Base-by-base conservation (phyloP, 805 yeast genomes). In the Ogataea paradorogensis region DNA sequence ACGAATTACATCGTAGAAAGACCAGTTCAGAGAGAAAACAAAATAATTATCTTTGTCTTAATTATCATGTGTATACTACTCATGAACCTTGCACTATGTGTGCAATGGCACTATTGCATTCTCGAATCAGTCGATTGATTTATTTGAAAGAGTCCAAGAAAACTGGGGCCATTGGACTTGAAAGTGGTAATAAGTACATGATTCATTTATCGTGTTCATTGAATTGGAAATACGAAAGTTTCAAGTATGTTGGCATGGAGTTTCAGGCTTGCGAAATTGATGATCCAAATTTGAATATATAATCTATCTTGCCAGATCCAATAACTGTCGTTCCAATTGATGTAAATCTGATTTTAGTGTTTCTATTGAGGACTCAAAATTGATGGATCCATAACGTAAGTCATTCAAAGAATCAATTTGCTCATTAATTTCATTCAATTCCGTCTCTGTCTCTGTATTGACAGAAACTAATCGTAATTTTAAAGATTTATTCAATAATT, bases 21-120 rank as follows among this genome's bases (percentile, higher is more conserved):
- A 15, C 30, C 6, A 10, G 20, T 20, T 27, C 26, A 5, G 32
- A 40, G 9, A 16, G 37, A 3, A 30, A 41, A 10, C 16, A 43
- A 15, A 40, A 61, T 44, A 49, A 53, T 22, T 93, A 93, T 55
- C 69, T 93, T 2, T 90, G 98, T 56, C 74, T 82, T 25, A 76
- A 81, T 38, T 72, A 79, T 48, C 80, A 85, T 45, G 88, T 93
- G 0, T 88, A 84, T 56, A 84, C 95, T 1, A 84, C 96, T 0
- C 95, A 89, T 58, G 99, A 93, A 60, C 99, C 99, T 0, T 93
- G 99, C 55, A 76, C 87, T 0, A 93, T 91, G 97, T 93, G 99
- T 56, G 66, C 86, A 6, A 93, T 93, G 99, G 98, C 98, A 0
- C 67, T 93, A 28, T 81, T 90, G 9, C 99, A 93, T 58, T 91